Conservation (phyloP, 2,329 filamentous ascomycete species). For the Fusarium sp. region DNA sequence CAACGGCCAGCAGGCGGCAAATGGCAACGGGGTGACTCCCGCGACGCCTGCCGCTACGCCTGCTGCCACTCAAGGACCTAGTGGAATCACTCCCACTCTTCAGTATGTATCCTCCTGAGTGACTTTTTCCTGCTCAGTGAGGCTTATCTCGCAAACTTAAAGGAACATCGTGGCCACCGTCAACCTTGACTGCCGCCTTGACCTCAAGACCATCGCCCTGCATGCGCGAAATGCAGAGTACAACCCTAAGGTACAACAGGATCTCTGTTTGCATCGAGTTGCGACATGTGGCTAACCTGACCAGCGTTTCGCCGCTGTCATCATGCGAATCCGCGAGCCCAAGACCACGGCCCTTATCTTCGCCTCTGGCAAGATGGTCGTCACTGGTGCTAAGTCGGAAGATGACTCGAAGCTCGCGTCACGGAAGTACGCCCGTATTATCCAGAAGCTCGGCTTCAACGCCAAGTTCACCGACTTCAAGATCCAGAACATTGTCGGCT, state of each 20-base stretch:
- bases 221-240: constrained; percentile 99
- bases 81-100: constrained; percentile 89
- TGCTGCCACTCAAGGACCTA: constrained; percentile 79
- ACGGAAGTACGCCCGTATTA: constrained; percentile 97
- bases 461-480: constrained; percentile 99
- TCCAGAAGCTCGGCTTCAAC: constrained; percentile 99
- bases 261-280: constrained; percentile 26
- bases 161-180: constrained; percentile 99
- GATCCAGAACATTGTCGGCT: constrained; percentile 99
- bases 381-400: constrained; percentile 96
- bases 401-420: constrained; percentile 97
- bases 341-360: constrained; percentile 99
- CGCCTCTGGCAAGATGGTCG: constrained; percentile 98
- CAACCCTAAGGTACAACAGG: constrained; percentile 85
- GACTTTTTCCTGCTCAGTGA: constrained; percentile 51
- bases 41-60: constrained; percentile 92
- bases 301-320: constrained; percentile 97
- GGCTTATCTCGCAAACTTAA: constrained; percentile 62
- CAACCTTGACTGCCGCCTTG: constrained; percentile 95
- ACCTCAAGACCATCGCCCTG: constrained; percentile 98
- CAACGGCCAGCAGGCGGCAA: constrained; percentile 64
- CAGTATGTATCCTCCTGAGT: constrained; percentile 79
- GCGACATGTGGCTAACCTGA: constrained; percentile 45
- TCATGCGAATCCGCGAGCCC: constrained; percentile 99
- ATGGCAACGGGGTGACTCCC: constrained; percentile 83